Conservation (phyloP, 169 alveolate species). For the Eimeria zaria region DNA sequence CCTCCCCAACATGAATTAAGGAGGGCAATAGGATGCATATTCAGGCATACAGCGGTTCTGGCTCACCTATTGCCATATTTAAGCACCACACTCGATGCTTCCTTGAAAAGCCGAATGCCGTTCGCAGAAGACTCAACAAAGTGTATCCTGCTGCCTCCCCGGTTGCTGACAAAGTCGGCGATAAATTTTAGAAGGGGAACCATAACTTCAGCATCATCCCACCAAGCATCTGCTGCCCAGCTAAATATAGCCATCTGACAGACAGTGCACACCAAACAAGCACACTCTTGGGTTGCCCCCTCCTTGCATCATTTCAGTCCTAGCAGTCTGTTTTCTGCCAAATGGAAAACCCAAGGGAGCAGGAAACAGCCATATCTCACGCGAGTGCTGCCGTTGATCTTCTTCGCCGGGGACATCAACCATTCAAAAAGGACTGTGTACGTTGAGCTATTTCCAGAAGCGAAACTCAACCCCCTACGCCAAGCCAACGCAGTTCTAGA, state of each 20-base stretch:
- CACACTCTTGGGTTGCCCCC: background rate
- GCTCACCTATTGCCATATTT: conserved; percentile 83
- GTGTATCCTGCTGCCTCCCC: conserved; percentile 93
- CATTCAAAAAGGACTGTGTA: conserved; percentile 71
- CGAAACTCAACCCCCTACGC: conserved; percentile 60
- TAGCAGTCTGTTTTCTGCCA: background rate
- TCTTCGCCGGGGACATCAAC: conserved; percentile 68
- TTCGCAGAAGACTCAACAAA: conserved; percentile 96
- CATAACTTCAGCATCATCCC: conserved; percentile 95
- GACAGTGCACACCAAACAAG: background rate
- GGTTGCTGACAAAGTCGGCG: conserved; percentile 89
- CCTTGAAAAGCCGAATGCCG: conserved; percentile 96
- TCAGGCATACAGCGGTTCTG: too few relatives aligned
- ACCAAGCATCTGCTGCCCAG: conserved; percentile 94
- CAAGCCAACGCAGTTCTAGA: conserved; percentile 11
- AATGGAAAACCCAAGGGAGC: background rate
- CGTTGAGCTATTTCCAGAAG: conserved; percentile 59
- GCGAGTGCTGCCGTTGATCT: conserved; percentile 74
- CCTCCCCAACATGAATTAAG: background rate
- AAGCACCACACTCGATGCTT: conserved; percentile 91
- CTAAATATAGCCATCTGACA: conserved; percentile 88
- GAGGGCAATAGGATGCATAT: background rate
- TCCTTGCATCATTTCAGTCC: background rate
- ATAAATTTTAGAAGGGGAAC: conserved; percentile 96
- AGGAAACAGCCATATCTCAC: background rate